Base-by-base conservation (phyloP, 2,329 filamentous ascomycete species). In the Akanthomyces uredinophilus region DNA sequence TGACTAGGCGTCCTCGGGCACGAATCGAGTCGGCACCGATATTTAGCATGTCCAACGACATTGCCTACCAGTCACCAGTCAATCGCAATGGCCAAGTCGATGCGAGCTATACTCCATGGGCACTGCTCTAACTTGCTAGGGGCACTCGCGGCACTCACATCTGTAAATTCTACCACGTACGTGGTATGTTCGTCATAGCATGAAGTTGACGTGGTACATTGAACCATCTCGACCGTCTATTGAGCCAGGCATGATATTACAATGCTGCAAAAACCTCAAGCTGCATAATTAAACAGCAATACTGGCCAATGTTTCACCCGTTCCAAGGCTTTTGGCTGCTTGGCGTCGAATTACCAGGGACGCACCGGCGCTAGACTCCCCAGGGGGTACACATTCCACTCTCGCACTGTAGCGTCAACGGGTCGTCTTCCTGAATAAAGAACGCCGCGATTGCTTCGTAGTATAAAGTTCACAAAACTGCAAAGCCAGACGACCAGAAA, bases 261-360 rank as follows among this genome's bases (percentile, higher is more conserved):
- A 14, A 16, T 39, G 13, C 37, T 14, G 37, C 14, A 39, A 14
- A 35, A 11, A 35, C 32, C 32, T 8, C 32, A 35, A 35, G 27
- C 27, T 29, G 27, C 27, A 29, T 29, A 29, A 29, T 29, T 29
- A 35, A 35, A 47, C 44, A 22, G n/a, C 37, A 20, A 37, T 29
- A 27, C 35, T 54, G 37, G 14, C n/a, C 29, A 16, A 52, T 55
- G 52, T 32, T 44, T 55, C 37, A 55, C 39, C 6, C 4, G 5
- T 55, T 55, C 52, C 37, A 44, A 55, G 52, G 37, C 52, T 41
- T 55, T 39, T n/a, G 52, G 29, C 20, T 44, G 18, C 39, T 55
- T 29, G 39, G 37, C 52, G 22, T 29, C 24, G 37, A 24, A 55
- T 55, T 22, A 35, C 35, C 22, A 55, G 52, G 37, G 52, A 44